Percentiles rank a stretch among this genome's conserved stretches.
phyloP scores from a whole-genome alignment of 225 moss, liverwort and hornwort species.

The Marchantia paleacea region DNA sequence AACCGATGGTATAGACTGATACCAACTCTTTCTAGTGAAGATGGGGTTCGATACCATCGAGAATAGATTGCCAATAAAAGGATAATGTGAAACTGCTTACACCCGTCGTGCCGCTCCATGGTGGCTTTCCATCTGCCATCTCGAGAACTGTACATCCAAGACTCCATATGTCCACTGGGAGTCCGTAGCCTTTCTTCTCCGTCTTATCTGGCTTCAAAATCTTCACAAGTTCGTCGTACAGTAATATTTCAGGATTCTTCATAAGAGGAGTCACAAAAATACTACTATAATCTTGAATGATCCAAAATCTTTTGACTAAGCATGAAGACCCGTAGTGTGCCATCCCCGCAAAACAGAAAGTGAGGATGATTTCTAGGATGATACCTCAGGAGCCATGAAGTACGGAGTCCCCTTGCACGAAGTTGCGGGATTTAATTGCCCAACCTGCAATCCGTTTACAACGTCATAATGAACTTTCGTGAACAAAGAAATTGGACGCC shows the following conservation, averaged over 20 bases:
- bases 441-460: constrained; percentile 50
- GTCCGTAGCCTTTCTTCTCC: constrained; percentile 55
- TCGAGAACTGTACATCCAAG: constrained; percentile 86
- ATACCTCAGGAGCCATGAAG: constrained; percentile 98
- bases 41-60: background rate
- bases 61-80: too few relatives aligned
- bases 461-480: background rate
- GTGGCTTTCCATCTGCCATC: constrained; percentile 89
- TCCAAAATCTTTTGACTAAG: too few relatives aligned
- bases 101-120: constrained; percentile 52
- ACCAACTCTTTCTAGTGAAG: background rate
- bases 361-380: background rate
- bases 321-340: background rate
- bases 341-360: background rate
- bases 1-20: background rate
- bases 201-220: constrained; percentile 44
- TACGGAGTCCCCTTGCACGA: constrained; percentile 81
- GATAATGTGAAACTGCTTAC: constrained; percentile 29
- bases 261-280: too few relatives aligned
- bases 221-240: constrained; percentile 19
- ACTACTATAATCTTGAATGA: too few relatives aligned
- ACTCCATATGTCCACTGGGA: constrained; percentile 92
- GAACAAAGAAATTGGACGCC: background rate
- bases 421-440: constrained; percentile 53
- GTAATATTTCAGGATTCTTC: too few relatives aligned